Evolutionary conservation across 2,329 filamentous ascomycete species (phyloP).

Genomic region (Colletotrichum karsti): DNA sequence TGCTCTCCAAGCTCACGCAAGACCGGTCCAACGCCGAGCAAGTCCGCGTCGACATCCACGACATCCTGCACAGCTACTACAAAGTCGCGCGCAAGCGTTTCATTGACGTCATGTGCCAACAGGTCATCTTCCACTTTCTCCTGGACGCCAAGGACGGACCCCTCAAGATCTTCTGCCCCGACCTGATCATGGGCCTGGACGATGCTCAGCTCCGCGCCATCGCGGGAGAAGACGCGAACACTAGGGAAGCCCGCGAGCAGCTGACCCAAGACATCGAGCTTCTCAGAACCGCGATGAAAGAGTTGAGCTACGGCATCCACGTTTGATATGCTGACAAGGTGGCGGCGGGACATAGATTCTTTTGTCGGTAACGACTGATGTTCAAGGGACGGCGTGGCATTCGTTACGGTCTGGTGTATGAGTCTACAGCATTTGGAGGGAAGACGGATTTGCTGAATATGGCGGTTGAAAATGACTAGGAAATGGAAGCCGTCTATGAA

Average conservation of each 20-base stretch:
- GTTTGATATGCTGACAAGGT: no score
- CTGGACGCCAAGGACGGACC: conserved; percentile 59
- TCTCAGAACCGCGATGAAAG: neutral
- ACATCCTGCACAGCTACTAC: conserved; percentile 70
- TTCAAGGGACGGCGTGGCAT: no score
- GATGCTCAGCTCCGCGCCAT: conserved; percentile 60
- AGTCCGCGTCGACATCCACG: conserved; percentile 62
- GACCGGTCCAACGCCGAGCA: conserved; percentile 29
- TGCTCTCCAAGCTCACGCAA: conserved; percentile 30
- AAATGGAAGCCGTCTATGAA: no score
- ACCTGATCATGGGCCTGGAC: conserved; percentile 57
- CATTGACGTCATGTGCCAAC: conserved; percentile 68
- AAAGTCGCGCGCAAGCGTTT: conserved; percentile 68
- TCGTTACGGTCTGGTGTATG: no score
- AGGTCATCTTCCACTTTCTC: conserved; percentile 64
- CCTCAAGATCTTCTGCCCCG: conserved; percentile 59
- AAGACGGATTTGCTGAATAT: no score
- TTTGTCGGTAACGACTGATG: no score
- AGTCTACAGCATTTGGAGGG: no score
- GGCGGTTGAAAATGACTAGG: no score
- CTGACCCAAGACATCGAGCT: neutral
- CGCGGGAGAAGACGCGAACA: conserved; percentile 62
- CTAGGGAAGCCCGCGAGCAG: neutral
- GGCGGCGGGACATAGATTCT: no score
- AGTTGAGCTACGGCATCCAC: neutral